Evolutionary conservation across 2,329 filamentous ascomycete genomes (phyloP).

Genomic region (Stromatinia cepivora): DNA sequence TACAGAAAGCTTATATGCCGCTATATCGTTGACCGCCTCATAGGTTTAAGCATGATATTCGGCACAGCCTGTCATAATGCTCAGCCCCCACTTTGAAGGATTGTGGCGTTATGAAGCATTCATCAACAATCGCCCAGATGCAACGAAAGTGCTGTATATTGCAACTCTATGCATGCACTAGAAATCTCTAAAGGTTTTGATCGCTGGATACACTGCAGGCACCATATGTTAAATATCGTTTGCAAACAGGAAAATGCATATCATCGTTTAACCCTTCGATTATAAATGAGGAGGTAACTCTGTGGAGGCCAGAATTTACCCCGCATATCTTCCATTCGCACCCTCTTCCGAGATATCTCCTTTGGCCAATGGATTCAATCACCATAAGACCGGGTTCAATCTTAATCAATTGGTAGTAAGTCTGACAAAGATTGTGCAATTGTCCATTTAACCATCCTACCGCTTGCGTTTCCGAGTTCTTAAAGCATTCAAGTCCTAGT

Average conservation of each 20-base stretch:
- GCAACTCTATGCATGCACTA: neutral
- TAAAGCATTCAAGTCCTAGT: neutral
- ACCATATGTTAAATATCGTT: neutral
- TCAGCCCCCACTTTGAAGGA: slow-evolving; percentile 15
- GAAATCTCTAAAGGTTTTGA: neutral
- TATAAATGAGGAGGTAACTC: neutral
- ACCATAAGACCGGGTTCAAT: slow-evolving; percentile 6
- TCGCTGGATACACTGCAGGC: slow-evolving; percentile 11
- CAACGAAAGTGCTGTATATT: neutral
- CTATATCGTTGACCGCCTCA: slow-evolving; percentile 11
- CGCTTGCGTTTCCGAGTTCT: neutral
- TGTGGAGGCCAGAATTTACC: slow-evolving; percentile 1
- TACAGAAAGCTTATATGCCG: slow-evolving; percentile 1
- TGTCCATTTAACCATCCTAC: neutral
- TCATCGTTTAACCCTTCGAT: neutral
- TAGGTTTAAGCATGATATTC: slow-evolving; percentile 1
- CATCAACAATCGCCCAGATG: slow-evolving; percentile 6
- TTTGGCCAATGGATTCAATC: neutral
- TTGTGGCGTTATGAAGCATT: slow-evolving; percentile 20
- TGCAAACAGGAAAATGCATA: neutral
- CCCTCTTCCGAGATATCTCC: slow-evolving; percentile 7
- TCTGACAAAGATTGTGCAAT: neutral
- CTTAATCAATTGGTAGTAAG: neutral
- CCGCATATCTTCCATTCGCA: slow-evolving; percentile 3
- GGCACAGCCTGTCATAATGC: neutral